These are phyloP conservation scores for Phytophthora boehmeriae DNA, from an alignment of 352 stramenopile genomes.

Conservation along the genomic window DNA sequence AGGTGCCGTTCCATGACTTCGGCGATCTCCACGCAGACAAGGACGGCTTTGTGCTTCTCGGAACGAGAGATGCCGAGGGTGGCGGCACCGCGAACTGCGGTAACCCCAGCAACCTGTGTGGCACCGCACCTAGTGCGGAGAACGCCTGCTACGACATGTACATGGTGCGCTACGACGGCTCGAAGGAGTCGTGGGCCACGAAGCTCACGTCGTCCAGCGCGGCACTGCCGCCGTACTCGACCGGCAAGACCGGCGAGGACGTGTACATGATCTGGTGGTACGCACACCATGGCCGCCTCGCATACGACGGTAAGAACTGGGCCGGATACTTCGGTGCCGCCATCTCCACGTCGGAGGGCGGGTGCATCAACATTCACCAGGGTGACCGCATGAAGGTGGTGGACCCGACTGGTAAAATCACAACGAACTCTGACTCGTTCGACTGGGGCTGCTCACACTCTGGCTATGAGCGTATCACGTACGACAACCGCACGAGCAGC, in stretches of 20 bases:
- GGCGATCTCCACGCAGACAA: slow-evolving; percentile 53
- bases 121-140: slow-evolving; percentile 31
- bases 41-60: slow-evolving; percentile 52
- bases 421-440: slow-evolving; percentile 45
- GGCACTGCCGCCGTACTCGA: slow-evolving; percentile 53
- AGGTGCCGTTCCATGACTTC: slow-evolving; percentile 49
- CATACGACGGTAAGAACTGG: slow-evolving; percentile 60
- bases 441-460: slow-evolving; percentile 63
- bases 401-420: slow-evolving; percentile 26
- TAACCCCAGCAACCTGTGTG: slow-evolving; percentile 57
- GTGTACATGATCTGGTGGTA: slow-evolving; percentile 70
- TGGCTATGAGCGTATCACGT: slow-evolving; percentile 56
- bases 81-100: slow-evolving; percentile 61
- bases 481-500: slow-evolving; percentile 42
- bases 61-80: slow-evolving; percentile 48
- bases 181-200: slow-evolving; percentile 51
- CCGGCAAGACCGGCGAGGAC: slow-evolving; percentile 33
- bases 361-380: slow-evolving; percentile 70
- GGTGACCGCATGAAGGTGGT: slow-evolving; percentile 66
- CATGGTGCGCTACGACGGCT: slow-evolving; percentile 51
- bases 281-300: slow-evolving; percentile 56
- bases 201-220: slow-evolving; percentile 59
- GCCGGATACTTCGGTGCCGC: slow-evolving; percentile 54
- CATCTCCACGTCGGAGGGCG: slow-evolving; percentile 46
- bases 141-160: slow-evolving; percentile 63